Evolutionary conservation across 495 filamentous ascomycete species (phyloP).

Genomic region (Xylaria bambusicola): DNA sequence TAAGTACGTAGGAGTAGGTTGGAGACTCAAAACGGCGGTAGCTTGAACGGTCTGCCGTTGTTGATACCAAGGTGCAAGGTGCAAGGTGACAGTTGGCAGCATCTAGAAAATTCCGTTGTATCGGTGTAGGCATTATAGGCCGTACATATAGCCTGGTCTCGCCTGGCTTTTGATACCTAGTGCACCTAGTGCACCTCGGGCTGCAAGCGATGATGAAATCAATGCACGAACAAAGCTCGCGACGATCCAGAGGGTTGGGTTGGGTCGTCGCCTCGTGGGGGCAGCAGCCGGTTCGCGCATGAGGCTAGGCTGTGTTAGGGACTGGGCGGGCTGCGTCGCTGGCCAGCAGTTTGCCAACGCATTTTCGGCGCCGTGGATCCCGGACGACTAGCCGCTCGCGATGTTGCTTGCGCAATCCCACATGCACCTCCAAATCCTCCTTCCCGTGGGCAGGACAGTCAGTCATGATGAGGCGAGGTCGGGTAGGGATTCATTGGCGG

Average conservation of each 20-base stretch:
- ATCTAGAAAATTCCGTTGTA: no score
- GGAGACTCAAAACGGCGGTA: neutral
- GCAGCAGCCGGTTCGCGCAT: neutral
- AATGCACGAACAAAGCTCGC: neutral
- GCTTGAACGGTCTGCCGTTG: neutral
- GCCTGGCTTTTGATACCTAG: no score
- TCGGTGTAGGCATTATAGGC: no score
- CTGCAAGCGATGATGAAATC: neutral
- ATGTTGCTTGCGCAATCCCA: conserved; percentile 18
- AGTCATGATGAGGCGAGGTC: neutral
- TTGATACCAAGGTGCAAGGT: neutral
- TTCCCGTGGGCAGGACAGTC: neutral
- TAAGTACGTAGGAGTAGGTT: no score
- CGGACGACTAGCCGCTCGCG: neutral
- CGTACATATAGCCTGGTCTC: no score
- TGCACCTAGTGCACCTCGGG: no score
- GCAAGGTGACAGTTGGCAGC: no score
- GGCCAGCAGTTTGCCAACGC: conserved; percentile 19
- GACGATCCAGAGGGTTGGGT: neutral
- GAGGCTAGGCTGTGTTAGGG: conserved; percentile 10
- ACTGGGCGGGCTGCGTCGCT: neutral
- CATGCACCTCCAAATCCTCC: conserved; percentile 4
- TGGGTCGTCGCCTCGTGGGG: neutral
- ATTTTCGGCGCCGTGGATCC: neutral
- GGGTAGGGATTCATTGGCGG: no score